Percentiles rank a stretch among this genome's conserved stretches.
Conservation (phyloP, 2,329 filamentous ascomycete genomes). For the Sclerotinia minor region DNA sequence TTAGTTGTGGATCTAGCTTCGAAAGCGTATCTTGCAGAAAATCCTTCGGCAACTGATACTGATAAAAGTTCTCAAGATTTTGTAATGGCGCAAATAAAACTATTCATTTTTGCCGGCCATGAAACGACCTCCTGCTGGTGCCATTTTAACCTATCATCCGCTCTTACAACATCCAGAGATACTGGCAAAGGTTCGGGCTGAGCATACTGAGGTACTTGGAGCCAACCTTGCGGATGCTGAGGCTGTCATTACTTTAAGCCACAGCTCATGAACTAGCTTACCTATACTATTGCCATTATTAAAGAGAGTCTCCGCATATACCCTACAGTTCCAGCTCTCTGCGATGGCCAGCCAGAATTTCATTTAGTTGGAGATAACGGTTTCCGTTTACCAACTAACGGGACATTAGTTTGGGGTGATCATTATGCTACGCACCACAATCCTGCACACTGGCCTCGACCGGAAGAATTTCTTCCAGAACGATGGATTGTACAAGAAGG, state of each 20-base stretch:
- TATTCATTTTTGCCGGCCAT: slow-evolving; percentile 36
- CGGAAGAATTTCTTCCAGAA: slow-evolving; percentile 51
- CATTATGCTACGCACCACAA: slow-evolving; percentile 40
- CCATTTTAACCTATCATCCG: slow-evolving; percentile 28
- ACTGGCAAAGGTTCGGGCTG: slow-evolving; percentile 27
- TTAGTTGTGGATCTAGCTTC: slow-evolving; percentile 14
- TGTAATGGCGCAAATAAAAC: slow-evolving; percentile 13
- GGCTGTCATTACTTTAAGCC: slow-evolving; percentile 23
- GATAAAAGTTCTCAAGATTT: slow-evolving; percentile 9
- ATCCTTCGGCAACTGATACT: background rate
- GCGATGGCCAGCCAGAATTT: background rate
- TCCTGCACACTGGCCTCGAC: slow-evolving; percentile 47
- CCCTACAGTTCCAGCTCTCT: background rate
- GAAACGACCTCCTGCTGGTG: slow-evolving; percentile 31
- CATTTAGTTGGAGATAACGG: background rate
- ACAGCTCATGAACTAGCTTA: slow-evolving; percentile 29
- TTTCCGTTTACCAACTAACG: slow-evolving; percentile 1
- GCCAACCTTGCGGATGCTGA: slow-evolving; percentile 21
- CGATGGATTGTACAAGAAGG: slow-evolving; percentile 46
- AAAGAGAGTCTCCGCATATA: slow-evolving; percentile 27
- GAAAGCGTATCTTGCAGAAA: slow-evolving; percentile 13
- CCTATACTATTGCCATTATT: slow-evolving; percentile 32
- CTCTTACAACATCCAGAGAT: slow-evolving; percentile 27
- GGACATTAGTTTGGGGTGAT: slow-evolving; percentile 11
- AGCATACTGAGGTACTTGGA: slow-evolving; percentile 33